Evolutionary conservation across 176 grass and related monocot genomes (phyloP).

Genomic region (Bonia amplexicaulis): DNA sequence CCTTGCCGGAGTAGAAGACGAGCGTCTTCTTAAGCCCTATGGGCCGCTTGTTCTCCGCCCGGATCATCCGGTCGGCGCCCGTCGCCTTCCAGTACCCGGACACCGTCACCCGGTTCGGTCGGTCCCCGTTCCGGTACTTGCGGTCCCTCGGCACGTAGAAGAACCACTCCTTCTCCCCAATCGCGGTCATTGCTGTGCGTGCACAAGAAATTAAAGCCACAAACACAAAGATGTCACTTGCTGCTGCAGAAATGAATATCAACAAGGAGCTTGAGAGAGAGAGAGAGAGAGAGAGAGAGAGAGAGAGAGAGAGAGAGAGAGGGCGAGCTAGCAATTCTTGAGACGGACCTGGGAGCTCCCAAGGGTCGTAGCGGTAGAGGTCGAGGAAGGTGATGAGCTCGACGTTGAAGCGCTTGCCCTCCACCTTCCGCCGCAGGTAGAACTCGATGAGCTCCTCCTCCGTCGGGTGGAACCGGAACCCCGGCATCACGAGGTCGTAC

Average conservation of each 20-base stretch:
- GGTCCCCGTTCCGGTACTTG: slow-evolving; percentile 94
- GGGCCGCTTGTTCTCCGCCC: slow-evolving; percentile 55
- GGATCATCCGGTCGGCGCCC: slow-evolving; percentile 78
- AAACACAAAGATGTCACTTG: background rate
- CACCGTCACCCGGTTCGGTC: slow-evolving; percentile 88
- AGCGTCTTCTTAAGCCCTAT: slow-evolving; percentile 97
- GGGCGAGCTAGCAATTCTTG: background rate
- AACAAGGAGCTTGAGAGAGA: background rate
- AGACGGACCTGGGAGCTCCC: slow-evolving; percentile 83
- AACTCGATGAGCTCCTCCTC: slow-evolving; percentile 99
- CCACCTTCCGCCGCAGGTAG: slow-evolving; percentile 91
- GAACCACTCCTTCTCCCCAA: slow-evolving; percentile 99
- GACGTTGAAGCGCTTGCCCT: slow-evolving; percentile 94
- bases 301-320: background rate
- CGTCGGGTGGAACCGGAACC: slow-evolving; percentile 96
- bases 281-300: no score
- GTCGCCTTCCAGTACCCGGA: slow-evolving; percentile 99
- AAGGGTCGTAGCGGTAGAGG: slow-evolving; percentile 95
- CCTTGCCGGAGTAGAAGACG: slow-evolving; percentile 99
- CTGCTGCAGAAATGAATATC: background rate
- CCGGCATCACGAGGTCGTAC: slow-evolving; percentile 83
- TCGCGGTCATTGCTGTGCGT: slow-evolving; percentile 64
- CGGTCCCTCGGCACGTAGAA: slow-evolving; percentile 95
- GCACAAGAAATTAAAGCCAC: background rate
- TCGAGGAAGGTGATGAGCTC: slow-evolving; percentile 95